These are phyloP conservation scores for Galeopsis tetrahit DNA, from an alignment of 257 asterid species.

Conservation along the genomic window DNA sequence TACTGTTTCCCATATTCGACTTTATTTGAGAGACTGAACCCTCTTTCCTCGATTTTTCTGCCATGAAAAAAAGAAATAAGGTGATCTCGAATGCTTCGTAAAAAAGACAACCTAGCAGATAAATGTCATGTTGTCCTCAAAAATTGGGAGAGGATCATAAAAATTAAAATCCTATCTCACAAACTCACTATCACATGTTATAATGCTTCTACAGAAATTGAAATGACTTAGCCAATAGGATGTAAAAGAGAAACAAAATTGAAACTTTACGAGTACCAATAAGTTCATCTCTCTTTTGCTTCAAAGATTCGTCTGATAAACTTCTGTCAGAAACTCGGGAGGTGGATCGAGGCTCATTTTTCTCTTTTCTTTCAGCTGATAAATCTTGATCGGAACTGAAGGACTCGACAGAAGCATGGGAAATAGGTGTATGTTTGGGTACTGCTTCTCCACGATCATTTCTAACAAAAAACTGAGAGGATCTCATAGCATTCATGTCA, in stretches of 20 bases:
- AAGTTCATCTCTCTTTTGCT: slow-evolving; percentile 40
- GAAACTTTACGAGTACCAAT: slow-evolving; percentile 35
- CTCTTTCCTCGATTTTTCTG: slow-evolving; percentile 35
- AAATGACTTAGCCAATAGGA: neutral
- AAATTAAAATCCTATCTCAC: neutral
- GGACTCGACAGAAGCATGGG: slow-evolving; percentile 36
- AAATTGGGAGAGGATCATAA: neutral
- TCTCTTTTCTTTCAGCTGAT: slow-evolving; percentile 37
- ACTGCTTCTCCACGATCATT: slow-evolving; percentile 34
- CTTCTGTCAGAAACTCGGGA: slow-evolving; percentile 26
- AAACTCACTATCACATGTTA: neutral
- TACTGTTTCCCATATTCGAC: neutral
- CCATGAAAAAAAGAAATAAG: slow-evolving; percentile 17
- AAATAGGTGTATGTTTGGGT: slow-evolving; percentile 9
- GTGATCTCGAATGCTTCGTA: neutral
- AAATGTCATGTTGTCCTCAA: neutral
- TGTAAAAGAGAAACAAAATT: neutral
- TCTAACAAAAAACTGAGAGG: slow-evolving; percentile 29
- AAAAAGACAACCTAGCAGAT: slow-evolving; percentile 8
- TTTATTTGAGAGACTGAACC: slow-evolving; percentile 27
- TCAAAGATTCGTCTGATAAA: slow-evolving; percentile 33
- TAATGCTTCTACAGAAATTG: neutral
- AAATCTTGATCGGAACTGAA: slow-evolving; percentile 23
- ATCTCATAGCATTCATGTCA: slow-evolving; percentile 21
- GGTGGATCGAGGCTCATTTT: slow-evolving; percentile 32